A percentile compares a stretch with the other conserved stretches of the same genome.
phyloP scores from a whole-genome alignment of 768 basidiomycete genomes.

The Hericium rajendrae region DNA sequence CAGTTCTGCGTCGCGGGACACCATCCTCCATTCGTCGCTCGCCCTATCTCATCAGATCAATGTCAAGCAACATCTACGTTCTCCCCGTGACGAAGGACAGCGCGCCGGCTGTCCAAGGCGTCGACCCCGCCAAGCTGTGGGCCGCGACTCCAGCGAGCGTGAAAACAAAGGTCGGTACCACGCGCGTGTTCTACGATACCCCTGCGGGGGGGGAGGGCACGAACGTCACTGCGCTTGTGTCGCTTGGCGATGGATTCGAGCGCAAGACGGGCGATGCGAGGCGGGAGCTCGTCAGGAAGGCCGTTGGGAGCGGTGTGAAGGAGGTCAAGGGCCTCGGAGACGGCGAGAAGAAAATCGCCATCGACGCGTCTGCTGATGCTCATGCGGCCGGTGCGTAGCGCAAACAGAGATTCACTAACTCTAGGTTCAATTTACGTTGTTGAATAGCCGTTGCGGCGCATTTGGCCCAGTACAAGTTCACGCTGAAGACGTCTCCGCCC shows the following conservation, averaged over 20 bases:
- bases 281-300: conserved; percentile 60
- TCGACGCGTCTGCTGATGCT: conserved; percentile 60
- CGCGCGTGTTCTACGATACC: conserved; percentile 54
- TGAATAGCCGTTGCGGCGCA: conserved; percentile 64
- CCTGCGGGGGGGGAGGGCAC: conserved; percentile 22
- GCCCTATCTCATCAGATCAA: conserved; percentile 4
- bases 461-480: conserved; percentile 66
- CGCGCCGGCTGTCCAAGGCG: conserved; percentile 16
- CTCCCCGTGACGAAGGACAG: conserved; percentile 44
- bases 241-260: conserved; percentile 47
- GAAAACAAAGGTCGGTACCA: conserved; percentile 48
- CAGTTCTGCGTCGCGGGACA: background rate
- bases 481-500: conserved; percentile 64
- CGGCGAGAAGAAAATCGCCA: conserved; percentile 44
- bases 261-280: conserved; percentile 33
- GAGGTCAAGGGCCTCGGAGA: conserved; percentile 50
- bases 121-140: conserved; percentile 47
- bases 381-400: conserved; percentile 61
- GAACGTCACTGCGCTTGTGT: conserved; percentile 44
- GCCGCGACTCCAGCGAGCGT: conserved; percentile 32
- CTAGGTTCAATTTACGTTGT: conserved; percentile 4
- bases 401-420: background rate
- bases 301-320: conserved; percentile 67
- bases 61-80: conserved; percentile 48
- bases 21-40: conserved; percentile 12